phyloP scores from a whole-genome alignment of 495 filamentous ascomycete species.

The Penicillium tannophilum region DNA sequence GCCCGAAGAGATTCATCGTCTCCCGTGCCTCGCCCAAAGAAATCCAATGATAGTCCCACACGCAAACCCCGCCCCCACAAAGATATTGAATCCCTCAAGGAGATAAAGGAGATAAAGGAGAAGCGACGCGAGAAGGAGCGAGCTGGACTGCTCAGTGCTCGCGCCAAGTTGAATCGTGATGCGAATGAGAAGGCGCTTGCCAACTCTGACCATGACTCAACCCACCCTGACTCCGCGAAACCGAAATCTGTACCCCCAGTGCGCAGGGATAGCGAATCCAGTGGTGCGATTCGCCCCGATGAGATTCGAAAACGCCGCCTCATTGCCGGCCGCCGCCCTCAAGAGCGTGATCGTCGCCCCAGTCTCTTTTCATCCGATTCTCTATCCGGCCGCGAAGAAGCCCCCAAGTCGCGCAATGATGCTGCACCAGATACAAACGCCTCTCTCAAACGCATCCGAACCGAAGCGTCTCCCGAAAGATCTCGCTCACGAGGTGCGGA shows the following conservation, averaged over 20 bases:
- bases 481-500: constrained; percentile 54
- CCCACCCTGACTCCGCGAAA: constrained; percentile 27
- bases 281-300: constrained; percentile 32
- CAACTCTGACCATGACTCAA: constrained; percentile 34
- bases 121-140: constrained; percentile 42
- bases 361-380: constrained; percentile 49
- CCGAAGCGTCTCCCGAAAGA: constrained; percentile 68
- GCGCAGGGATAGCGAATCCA: constrained; percentile 40
- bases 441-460: constrained; percentile 62
- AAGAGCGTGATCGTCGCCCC: constrained; percentile 39
- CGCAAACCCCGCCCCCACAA: constrained; percentile 29
- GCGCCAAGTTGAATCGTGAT: constrained; percentile 25
- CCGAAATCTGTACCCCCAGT: constrained; percentile 26
- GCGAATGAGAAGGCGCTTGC: constrained; percentile 25
- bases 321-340: constrained; percentile 47
- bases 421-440: constrained; percentile 28
- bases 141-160: constrained; percentile 21
- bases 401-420: constrained; percentile 37
- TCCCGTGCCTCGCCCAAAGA: constrained; percentile 48
- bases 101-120: constrained; percentile 18
- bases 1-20: constrained; percentile 52
- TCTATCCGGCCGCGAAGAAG: constrained; percentile 43
- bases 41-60: constrained; percentile 34
- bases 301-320: constrained; percentile 45
- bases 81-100: constrained; percentile 28